Base-by-base conservation (phyloP, 2,329 filamentous ascomycete species). In the Cercospora sp. region DNA sequence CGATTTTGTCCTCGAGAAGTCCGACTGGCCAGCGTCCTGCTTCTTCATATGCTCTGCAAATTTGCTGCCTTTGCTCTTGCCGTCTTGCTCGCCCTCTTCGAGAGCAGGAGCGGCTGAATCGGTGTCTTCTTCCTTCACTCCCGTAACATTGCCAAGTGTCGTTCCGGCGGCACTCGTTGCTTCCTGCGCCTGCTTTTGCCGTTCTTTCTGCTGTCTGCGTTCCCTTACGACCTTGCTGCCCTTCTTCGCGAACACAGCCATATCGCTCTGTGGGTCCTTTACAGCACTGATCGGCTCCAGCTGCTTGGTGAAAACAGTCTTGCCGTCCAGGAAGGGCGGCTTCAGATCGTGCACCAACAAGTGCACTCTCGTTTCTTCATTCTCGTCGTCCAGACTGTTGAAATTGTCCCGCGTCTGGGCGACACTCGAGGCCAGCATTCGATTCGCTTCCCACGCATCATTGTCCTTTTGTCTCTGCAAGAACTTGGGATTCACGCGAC, bases 361-460 rank as follows among this genome's bases (percentile, higher is more conserved):
- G 82, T 99, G 95, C 13, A 98, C 88, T 69, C 96, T 87, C 7
- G 91, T 96, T 26, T 88, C 89, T 77, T 99, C 95, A 60, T 97
- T 91, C 71, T 99, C 95, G 71, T 96, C 90, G 62, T 90, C 90
- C 75, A 97, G 31, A 12, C 95, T 93, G 59, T 87, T 86, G 26
- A 60, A 61, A 31, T 90, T 89, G n/a, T 77, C 93, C 88, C 75
- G 95, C 76, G 94, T 85, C 79, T 99, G 96, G 18, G 95, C 95
- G 18, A 99, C 94, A 66, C 94, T 94, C 20, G 94, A 97, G 1
- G 94, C 95, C 69, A 99, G 85, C 95, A 99, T 98, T 67, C 95
- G 91, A 79, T 99, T 99, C 16, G 94, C 95, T 80, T 99, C 96
- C 95, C 95, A 99, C 0, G 94, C 94, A 80, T 99, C 95, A 53